A percentile compares a stretch with the other conserved stretches of the same genome.
These are phyloP conservation scores for Xylaria arbuscula DNA, from an alignment of 2,329 filamentous ascomycete species.

Conservation along the genomic window DNA sequence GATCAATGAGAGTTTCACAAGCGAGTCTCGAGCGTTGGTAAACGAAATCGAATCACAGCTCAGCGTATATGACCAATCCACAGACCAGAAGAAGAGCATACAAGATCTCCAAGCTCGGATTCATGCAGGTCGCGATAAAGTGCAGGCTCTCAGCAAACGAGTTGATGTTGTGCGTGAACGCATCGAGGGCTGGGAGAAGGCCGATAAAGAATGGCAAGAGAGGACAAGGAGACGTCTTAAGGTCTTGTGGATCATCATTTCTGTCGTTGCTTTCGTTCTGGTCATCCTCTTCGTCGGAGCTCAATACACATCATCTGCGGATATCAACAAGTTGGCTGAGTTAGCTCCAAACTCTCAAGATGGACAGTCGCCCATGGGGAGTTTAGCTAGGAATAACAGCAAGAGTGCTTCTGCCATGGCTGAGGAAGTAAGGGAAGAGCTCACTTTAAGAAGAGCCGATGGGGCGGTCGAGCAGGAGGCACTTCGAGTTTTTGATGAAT, in stretches of 20 bases:
- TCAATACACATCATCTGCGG: constrained; percentile 48
- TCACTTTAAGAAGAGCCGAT: constrained; percentile 43
- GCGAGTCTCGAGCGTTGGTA: constrained; percentile 68
- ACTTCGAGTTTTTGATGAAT: constrained; percentile 50
- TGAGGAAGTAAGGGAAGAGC: constrained; percentile 47
- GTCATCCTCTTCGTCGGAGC: constrained; percentile 57
- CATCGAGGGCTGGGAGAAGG: constrained; percentile 74
- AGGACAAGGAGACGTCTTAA: constrained; percentile 72
- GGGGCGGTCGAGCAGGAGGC: constrained; percentile 43
- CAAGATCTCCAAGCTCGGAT: constrained; percentile 71
- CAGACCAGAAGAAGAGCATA: constrained; percentile 73
- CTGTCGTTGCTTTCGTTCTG: constrained; percentile 59
- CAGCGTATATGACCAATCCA: constrained; percentile 69
- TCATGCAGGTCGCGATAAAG: constrained; percentile 67
- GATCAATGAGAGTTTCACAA: constrained; percentile 68
- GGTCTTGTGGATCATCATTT: constrained; percentile 71
- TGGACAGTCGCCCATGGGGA: constrained; percentile 28
- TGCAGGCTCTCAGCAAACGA: constrained; percentile 68
- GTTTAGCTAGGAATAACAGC: constrained; percentile 39
- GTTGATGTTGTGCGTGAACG: constrained; percentile 72
- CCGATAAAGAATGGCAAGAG: constrained; percentile 75
- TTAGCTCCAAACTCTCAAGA: constrained; percentile 27
- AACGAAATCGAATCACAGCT: constrained; percentile 71
- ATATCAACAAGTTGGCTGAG: constrained; percentile 32
- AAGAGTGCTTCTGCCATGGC: constrained; percentile 42